Conservation (phyloP, 805 yeast genomes). For the Metschnikowia chrysomelidarum region DNA sequence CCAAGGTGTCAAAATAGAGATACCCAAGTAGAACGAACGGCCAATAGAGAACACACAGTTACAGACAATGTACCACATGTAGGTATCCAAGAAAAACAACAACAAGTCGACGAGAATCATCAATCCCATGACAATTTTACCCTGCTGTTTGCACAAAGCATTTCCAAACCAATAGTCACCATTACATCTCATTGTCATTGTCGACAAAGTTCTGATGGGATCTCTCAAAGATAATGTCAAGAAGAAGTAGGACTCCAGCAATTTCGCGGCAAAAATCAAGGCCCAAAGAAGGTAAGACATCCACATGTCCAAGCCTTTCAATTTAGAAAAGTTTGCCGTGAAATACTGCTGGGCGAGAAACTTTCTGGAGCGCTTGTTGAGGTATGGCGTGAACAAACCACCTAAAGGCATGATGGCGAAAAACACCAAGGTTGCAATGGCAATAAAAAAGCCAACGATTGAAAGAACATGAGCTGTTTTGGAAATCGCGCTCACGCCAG, state of each 20-base stretch:
- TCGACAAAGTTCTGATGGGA: conserved; percentile 87
- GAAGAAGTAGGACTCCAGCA: conserved; percentile 75
- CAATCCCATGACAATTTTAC: conserved; percentile 84
- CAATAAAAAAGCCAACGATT: conserved; percentile 85
- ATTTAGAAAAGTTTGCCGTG: conserved; percentile 84
- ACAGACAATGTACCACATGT: conserved; percentile 96
- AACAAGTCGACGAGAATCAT: conserved; percentile 92
- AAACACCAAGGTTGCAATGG: conserved; percentile 78
- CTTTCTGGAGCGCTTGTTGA: conserved; percentile 81
- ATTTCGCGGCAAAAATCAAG: conserved; percentile 84
- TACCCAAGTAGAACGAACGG: conserved; percentile 97
- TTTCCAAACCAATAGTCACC: conserved; percentile 92
- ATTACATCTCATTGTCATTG: conserved; percentile 85
- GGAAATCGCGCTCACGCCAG: conserved; percentile 64
- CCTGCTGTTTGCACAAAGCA: conserved; percentile 77
- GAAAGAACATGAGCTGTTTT: conserved; percentile 75
- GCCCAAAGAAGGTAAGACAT: conserved; percentile 92
- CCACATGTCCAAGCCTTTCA: conserved; percentile 91
- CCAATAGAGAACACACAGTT: conserved; percentile 96
- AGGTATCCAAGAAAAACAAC: conserved; percentile 97
- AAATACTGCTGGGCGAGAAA: conserved; percentile 93
- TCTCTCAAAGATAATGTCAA: conserved; percentile 75
- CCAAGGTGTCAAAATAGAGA: conserved; percentile 99
- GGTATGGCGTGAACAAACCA: conserved; percentile 89
- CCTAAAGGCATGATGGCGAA: conserved; percentile 96